phyloP scores from a whole-genome alignment of 306 rosid genomes.

The Cucurbita argyrosperma region DNA sequence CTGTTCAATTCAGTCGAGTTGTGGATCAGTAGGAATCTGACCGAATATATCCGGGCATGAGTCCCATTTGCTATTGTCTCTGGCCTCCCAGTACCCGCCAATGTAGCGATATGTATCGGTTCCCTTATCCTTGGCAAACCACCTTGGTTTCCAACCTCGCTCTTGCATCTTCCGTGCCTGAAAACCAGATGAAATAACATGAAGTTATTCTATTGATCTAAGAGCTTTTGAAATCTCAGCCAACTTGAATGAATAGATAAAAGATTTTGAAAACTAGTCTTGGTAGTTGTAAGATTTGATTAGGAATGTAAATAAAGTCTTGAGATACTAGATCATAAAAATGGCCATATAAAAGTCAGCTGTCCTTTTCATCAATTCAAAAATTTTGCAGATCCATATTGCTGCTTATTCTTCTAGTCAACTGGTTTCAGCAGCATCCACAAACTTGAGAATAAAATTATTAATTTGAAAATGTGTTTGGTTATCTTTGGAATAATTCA shows the following conservation, averaged over 20 bases:
- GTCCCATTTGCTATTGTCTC: slow-evolving; percentile 57
- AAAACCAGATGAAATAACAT: slow-evolving; percentile 9
- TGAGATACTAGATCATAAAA: neutral
- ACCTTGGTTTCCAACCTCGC: slow-evolving; percentile 89
- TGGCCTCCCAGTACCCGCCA: slow-evolving; percentile 96
- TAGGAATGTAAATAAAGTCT: neutral
- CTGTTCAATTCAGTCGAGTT: slow-evolving; percentile 26
- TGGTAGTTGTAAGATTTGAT: neutral
- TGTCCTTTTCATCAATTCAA: neutral
- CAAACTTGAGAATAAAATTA: neutral
- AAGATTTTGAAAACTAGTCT: neutral
- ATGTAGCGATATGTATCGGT: slow-evolving; percentile 60
- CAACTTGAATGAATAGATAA: neutral
- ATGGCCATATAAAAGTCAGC: neutral
- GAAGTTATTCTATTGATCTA: neutral
- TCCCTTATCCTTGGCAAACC: slow-evolving; percentile 70
- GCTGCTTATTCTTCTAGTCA: neutral
- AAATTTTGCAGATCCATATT: neutral
- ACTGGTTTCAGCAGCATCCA: neutral
- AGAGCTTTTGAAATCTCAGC: neutral
- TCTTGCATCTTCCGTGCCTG: slow-evolving; percentile 98
- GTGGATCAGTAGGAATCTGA: slow-evolving; percentile 55
- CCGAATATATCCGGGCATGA: slow-evolving; percentile 92
- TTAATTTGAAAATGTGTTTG: neutral
- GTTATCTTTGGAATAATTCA: neutral